Conservation (phyloP, 768 basidiomycete species). For the Termitomyces sp. region DNA sequence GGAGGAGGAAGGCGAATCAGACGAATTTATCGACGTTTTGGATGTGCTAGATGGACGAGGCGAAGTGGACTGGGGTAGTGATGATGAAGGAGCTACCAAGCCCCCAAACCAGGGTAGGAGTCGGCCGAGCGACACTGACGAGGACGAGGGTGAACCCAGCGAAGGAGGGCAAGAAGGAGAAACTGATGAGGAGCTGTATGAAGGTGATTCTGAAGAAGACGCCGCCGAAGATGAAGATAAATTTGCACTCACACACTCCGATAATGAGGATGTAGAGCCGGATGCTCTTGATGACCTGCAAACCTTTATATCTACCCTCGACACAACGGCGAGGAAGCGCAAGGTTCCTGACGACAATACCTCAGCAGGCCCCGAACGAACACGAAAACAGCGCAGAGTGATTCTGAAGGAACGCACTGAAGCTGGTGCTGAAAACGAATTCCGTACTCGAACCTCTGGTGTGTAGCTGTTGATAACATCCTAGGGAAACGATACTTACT, state of each 20-base stretch:
- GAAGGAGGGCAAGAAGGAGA: constrained; percentile 26
- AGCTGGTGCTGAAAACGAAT: constrained; percentile 80
- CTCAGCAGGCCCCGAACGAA: constrained; percentile 19
- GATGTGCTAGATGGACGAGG: constrained; percentile 67
- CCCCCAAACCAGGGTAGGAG: background rate
- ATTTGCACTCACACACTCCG: constrained; percentile 41
- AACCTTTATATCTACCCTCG: constrained; percentile 66
- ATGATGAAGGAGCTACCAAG: constrained; percentile 25
- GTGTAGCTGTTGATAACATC: constrained; percentile 6
- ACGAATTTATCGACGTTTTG: constrained; percentile 59
- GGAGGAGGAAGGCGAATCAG: constrained; percentile 41
- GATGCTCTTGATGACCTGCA: constrained; percentile 69
- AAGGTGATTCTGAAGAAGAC: constrained; percentile 30
- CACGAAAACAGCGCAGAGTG: constrained; percentile 52
- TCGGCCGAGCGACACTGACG: constrained; percentile 12
- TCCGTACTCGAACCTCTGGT: constrained; percentile 55
- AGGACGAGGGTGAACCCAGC: background rate
- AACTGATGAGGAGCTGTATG: constrained; percentile 33
- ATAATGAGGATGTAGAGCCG: constrained; percentile 46
- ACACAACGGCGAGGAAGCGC: constrained; percentile 61
- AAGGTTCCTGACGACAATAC: constrained; percentile 45
- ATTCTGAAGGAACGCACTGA: constrained; percentile 70
- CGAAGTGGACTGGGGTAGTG: constrained; percentile 39
- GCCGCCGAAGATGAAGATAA: constrained; percentile 46
- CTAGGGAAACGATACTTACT: background rate